A percentile compares a stretch with the other conserved stretches of the same genome.
Conservation (phyloP, 2,329 filamentous ascomycete genomes). For the Phoma herbarum region DNA sequence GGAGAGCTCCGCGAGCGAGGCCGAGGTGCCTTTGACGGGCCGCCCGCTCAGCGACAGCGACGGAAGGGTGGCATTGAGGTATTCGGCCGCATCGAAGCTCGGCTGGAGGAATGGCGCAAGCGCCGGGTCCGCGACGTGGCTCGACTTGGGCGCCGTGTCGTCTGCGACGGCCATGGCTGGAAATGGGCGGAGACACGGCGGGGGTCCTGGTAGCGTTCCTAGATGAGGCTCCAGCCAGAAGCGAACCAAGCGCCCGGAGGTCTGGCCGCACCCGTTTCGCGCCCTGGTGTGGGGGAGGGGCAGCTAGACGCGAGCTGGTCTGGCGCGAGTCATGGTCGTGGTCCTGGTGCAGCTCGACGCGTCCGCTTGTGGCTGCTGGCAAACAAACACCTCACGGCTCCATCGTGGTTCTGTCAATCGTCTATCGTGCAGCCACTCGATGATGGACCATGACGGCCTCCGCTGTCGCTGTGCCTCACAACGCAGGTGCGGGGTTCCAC, state of each 20-base stretch:
- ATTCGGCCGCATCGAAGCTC: conserved; percentile 83
- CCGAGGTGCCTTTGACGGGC: conserved; percentile 53
- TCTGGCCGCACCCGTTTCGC: conserved; percentile 24
- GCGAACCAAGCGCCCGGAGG: conserved; percentile 27
- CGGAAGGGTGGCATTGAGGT: conserved; percentile 82
- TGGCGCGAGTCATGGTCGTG: conserved; percentile 20
- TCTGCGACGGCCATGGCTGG: conserved; percentile 43
- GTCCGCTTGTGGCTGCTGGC: not conserved
- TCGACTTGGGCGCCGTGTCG: conserved; percentile 34
- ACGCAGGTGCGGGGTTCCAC: conserved; percentile 9
- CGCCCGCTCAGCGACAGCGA: conserved; percentile 65
- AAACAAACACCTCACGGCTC: not conserved
- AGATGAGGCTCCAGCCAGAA: conserved; percentile 19
- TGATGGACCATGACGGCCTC: not conserved
- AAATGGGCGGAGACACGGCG: conserved; percentile 19
- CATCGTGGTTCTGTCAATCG: not conserved
- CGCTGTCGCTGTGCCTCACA: not conserved
- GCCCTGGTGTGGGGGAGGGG: conserved; percentile 31
- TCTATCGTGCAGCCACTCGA: not conserved
- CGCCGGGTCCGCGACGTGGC: conserved; percentile 74
- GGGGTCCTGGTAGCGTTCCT: conserved; percentile 26
- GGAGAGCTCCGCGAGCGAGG: conserved; percentile 78
- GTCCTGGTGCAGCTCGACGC: conserved; percentile 11
- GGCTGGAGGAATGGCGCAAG: conserved; percentile 78
- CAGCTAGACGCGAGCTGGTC: conserved; percentile 16